Evolutionary conservation across 2,329 filamentous ascomycete species (phyloP).

Genomic region (Pleomassaria siparia): DNA sequence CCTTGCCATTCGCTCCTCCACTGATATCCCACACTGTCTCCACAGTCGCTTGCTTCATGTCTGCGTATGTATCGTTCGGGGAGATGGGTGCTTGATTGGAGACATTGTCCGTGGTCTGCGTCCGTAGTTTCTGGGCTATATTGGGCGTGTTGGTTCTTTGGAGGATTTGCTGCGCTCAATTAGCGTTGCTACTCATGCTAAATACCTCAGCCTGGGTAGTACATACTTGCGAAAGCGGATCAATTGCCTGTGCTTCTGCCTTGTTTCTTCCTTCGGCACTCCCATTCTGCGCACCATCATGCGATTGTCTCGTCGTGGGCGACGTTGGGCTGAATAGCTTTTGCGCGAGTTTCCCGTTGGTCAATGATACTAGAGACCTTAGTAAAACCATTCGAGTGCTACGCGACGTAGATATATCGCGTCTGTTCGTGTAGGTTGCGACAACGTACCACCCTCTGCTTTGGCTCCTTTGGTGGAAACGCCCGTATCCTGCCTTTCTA

Average conservation of each 20-base stretch:
- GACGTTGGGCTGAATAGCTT: slow-evolving; percentile 29
- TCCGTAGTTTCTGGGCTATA: slow-evolving; percentile 59
- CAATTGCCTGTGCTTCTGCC: slow-evolving; percentile 55
- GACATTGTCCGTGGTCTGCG: slow-evolving; percentile 44
- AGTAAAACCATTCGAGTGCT: slow-evolving; percentile 18
- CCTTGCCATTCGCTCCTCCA: slow-evolving; percentile 19
- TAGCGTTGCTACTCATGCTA: slow-evolving; percentile 5
- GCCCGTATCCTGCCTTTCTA: slow-evolving; percentile 24
- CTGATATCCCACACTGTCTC: slow-evolving; percentile 28
- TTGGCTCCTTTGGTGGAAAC: slow-evolving; percentile 23
- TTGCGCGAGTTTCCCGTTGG: slow-evolving; percentile 29
- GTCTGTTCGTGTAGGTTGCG: not conserved
- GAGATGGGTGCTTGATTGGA: slow-evolving; percentile 28
- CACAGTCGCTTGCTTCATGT: slow-evolving; percentile 27
- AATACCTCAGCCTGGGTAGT: slow-evolving; percentile 8
- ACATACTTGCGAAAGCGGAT: slow-evolving; percentile 68
- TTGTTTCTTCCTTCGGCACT: slow-evolving; percentile 14
- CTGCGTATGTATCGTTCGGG: slow-evolving; percentile 55
- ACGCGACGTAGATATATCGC: not conserved
- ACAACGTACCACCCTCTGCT: slow-evolving; percentile 27
- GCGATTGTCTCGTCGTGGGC: slow-evolving; percentile 6
- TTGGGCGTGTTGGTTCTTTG: slow-evolving; percentile 67
- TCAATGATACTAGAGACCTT: slow-evolving; percentile 18
- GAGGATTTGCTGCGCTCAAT: slow-evolving; percentile 53
- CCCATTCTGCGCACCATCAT: slow-evolving; percentile 21